Conservation (phyloP, 176 grass and related monocot genomes). For the Raddia distichophylla region DNA sequence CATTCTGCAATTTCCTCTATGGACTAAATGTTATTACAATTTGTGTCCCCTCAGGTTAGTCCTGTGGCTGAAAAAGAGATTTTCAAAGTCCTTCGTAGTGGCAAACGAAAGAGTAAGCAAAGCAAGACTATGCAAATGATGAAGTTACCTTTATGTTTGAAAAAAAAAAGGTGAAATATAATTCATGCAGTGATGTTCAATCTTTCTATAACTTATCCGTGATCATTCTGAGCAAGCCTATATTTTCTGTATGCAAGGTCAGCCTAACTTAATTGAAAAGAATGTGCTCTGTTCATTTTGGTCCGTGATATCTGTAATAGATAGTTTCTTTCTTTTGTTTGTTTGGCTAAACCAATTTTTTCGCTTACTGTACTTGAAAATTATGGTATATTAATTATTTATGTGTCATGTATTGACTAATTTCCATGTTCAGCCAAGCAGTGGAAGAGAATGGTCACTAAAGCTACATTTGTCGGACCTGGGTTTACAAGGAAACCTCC, state of each 20-base stretch:
- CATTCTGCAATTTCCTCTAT: slow-evolving; percentile 1
- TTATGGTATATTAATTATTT: background rate
- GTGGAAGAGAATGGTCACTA: slow-evolving; percentile 94
- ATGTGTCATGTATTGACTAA: background rate
- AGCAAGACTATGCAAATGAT: background rate
- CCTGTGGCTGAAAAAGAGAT: slow-evolving; percentile 84
- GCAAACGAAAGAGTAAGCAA: slow-evolving; percentile 76
- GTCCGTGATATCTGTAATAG: background rate
- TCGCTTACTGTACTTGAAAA: background rate
- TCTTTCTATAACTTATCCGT: background rate
- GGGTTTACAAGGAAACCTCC: slow-evolving; percentile 87
- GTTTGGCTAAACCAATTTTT: background rate
- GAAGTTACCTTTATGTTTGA: background rate
- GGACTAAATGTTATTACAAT: background rate
- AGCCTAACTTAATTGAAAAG: too few relatives aligned
- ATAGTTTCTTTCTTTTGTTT: background rate
- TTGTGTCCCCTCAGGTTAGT: slow-evolving; percentile 58
- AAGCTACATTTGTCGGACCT: slow-evolving; percentile 78
- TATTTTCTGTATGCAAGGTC: background rate
- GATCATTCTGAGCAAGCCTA: background rate
- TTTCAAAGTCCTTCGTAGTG: slow-evolving; percentile 71
- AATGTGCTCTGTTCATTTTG: background rate
- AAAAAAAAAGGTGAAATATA: background rate
- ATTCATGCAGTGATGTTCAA: background rate
- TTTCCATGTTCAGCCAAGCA: slow-evolving; percentile 65